Evolutionary conservation across 257 asterid species (phyloP).

Genomic region (Orobanche coerulescens): DNA sequence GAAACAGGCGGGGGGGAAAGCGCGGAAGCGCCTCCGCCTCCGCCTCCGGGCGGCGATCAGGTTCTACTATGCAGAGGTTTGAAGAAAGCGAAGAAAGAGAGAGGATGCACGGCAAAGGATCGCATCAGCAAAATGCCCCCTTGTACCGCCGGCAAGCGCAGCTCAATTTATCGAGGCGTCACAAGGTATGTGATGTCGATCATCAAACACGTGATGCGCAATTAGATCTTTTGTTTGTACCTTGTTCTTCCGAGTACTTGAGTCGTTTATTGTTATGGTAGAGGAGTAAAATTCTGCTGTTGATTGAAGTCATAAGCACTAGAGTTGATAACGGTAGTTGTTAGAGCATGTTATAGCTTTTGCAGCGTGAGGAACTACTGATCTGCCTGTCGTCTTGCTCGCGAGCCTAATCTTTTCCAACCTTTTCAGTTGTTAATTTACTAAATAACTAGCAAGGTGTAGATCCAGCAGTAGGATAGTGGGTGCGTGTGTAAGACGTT

Average conservation of each 20-base stretch:
- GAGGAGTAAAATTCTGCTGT: conserved; percentile 9
- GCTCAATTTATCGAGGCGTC: conserved; percentile 95
- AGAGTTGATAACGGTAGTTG: conserved; percentile 11
- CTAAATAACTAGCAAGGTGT: too few relatives aligned
- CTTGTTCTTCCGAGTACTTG: conserved; percentile 4
- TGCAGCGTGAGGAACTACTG: conserved; percentile 19
- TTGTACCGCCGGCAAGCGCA: conserved; percentile 95
- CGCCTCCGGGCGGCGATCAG: conserved; percentile 43
- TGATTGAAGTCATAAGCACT: conserved; percentile 7
- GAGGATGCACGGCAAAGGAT: conserved; percentile 95
- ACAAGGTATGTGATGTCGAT: conserved; percentile 60
- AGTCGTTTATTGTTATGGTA: neutral
- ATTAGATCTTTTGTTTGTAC: conserved; percentile 9
- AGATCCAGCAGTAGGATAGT: too few relatives aligned
- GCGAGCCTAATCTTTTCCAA: conserved; percentile 6
- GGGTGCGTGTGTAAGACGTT: too few relatives aligned
- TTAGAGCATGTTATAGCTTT: conserved; percentile 8
- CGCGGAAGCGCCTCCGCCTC: conserved; percentile 40
- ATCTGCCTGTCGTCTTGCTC: neutral
- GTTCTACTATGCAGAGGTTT: conserved; percentile 60
- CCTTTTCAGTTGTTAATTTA: neutral
- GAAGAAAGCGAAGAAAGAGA: conserved; percentile 86
- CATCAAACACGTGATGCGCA: conserved; percentile 27
- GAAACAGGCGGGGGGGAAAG: conserved; percentile 54
- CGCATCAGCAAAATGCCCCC: conserved; percentile 99